Percentiles rank a stretch among this genome's conserved stretches.
Conservation (phyloP, 2,329 filamentous ascomycete genomes). For the Microsporum canis region DNA sequence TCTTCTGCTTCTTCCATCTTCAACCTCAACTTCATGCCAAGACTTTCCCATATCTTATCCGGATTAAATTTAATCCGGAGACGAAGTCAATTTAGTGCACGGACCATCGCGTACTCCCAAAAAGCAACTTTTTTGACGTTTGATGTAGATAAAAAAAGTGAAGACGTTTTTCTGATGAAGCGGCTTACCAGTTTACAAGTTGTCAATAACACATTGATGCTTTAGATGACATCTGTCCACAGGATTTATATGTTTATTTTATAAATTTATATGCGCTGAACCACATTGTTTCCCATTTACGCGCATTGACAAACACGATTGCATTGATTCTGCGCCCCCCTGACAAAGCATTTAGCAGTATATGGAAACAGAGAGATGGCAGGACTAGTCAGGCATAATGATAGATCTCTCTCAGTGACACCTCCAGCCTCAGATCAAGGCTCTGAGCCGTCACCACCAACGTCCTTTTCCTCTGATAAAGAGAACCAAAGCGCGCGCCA, state of each 20-base stretch:
- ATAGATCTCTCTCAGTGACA: conserved; percentile 1
- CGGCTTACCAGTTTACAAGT: too few relatives aligned
- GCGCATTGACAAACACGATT: background rate
- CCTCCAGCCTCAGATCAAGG: conserved; percentile 7
- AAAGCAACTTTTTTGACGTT: background rate
- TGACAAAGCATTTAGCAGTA: background rate
- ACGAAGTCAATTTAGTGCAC: background rate
- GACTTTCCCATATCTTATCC: background rate
- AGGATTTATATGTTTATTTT: background rate
- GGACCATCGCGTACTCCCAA: background rate
- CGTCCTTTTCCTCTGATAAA: conserved; percentile 33
- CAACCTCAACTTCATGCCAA: background rate
- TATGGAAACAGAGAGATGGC: background rate
- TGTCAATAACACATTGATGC: background rate
- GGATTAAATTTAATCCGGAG: background rate
- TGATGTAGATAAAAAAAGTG: background rate
- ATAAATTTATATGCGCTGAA: background rate
- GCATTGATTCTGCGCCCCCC: background rate
- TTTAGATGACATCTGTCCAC: background rate
- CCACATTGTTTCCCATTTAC: background rate
- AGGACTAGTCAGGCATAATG: background rate
- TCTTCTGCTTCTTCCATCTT: background rate
- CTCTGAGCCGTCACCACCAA: conserved; percentile 22
- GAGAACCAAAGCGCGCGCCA: conserved; percentile 31
- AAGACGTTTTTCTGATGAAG: background rate